phyloP scores from a whole-genome alignment of 192 early-diverging fungal genomes.

The Allomyces arbusculus region DNA sequence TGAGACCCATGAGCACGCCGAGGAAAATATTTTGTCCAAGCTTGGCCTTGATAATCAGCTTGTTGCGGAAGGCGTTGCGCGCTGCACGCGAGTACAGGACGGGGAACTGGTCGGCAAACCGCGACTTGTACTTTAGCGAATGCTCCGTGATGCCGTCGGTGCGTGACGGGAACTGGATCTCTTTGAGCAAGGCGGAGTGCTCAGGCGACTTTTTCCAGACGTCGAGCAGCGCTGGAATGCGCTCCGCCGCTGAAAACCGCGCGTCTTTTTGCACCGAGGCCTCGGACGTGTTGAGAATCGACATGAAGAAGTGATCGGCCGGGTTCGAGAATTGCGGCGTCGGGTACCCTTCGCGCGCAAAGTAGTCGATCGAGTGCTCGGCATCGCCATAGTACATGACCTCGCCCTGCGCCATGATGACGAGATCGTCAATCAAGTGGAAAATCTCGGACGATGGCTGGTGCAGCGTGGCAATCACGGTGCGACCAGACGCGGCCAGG shows the following conservation, averaged over 20 bases:
- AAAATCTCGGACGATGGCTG: slow-evolving; percentile 39
- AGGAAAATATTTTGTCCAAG: slow-evolving; percentile 20
- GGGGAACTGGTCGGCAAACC: slow-evolving; percentile 12
- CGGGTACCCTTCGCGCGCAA: slow-evolving; percentile 17
- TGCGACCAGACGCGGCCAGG: slow-evolving; percentile 19
- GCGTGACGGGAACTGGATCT: slow-evolving; percentile 11
- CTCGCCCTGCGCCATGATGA: slow-evolving; percentile 43
- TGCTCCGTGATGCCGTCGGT: slow-evolving; percentile 13
- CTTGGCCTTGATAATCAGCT: slow-evolving; percentile 20
- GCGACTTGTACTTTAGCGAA: slow-evolving; percentile 5
- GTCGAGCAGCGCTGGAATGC: slow-evolving; percentile 9
- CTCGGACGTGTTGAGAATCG: slow-evolving; percentile 18
- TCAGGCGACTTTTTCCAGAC: slow-evolving; percentile 18
- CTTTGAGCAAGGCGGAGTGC: slow-evolving; percentile 3
- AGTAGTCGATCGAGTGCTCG: slow-evolving; percentile 18
- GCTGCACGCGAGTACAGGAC: slow-evolving; percentile 20
- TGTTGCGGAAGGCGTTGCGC: slow-evolving; percentile 26
- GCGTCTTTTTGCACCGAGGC: neutral
- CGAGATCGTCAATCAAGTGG: slow-evolving; percentile 43
- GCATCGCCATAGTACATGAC: slow-evolving; percentile 45
- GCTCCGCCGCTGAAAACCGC: neutral
- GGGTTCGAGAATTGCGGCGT: slow-evolving; percentile 32
- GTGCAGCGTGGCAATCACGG: slow-evolving; percentile 19
- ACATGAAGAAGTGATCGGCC: slow-evolving; percentile 34
- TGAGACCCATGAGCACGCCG: slow-evolving; percentile 26